Evolutionary conservation across 805 yeast species (phyloP).

Genomic region (Brettanomyces nanus): DNA sequence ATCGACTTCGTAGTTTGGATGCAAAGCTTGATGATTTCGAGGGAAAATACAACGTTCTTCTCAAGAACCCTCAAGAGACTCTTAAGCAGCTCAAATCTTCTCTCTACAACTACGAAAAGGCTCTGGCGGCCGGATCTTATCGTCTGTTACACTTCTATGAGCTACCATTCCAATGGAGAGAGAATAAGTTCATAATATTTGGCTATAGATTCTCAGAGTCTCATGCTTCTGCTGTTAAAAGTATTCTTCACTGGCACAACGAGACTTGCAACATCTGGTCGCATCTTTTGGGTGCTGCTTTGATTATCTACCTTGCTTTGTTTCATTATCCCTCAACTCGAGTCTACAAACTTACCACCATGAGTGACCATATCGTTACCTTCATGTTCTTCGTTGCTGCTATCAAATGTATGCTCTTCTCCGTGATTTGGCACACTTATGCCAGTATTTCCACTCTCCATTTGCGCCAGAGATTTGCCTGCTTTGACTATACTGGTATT

Average conservation of each 20-base stretch:
- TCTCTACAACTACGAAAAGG: conserved; percentile 39
- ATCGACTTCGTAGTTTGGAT: conserved; percentile 31
- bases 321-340: conserved; percentile 57
- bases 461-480: conserved; percentile 70
- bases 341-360: conserved; percentile 34
- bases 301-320: conserved; percentile 47
- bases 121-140: conserved; percentile 32
- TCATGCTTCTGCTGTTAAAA: conserved; percentile 49
- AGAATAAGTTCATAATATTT: conserved; percentile 71
- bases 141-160: conserved; percentile 72
- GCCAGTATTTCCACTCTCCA: conserved; percentile 60
- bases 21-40: conserved; percentile 33
- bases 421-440: conserved; percentile 89
- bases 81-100: conserved; percentile 25
- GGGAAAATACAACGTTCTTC: conserved; percentile 23
- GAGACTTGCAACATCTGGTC: conserved; percentile 94
- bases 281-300: conserved; percentile 63
- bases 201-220: conserved; percentile 80
- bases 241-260: conserved; percentile 65
- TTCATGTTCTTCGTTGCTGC: conserved; percentile 65
- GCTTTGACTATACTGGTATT: conserved; percentile 93
- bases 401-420: conserved; percentile 66
- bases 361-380: conserved; percentile 42
- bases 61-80: conserved; percentile 20
- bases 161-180: conserved; percentile 89